Evolutionary conservation across 2,329 filamentous ascomycete species (phyloP).

Genomic region (Penicillium sp.): DNA sequence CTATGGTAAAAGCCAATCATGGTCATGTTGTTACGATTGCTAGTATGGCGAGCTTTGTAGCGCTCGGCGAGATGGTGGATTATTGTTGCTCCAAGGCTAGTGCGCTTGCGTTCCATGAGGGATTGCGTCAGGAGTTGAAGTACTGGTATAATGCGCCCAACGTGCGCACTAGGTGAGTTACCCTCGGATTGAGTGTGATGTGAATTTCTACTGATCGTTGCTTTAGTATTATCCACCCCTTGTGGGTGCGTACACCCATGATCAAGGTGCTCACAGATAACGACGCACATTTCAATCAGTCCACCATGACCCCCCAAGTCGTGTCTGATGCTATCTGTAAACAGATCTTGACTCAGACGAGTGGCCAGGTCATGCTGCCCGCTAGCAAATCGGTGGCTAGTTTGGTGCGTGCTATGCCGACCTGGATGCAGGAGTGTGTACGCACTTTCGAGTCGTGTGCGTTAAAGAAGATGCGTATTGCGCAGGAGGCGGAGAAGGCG

Average conservation of each 20-base stretch:
- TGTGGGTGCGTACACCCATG: slow-evolving; percentile 52
- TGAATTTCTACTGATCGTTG: neutral
- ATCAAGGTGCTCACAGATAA: slow-evolving; percentile 38
- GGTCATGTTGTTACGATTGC: slow-evolving; percentile 59
- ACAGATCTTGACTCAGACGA: slow-evolving; percentile 50
- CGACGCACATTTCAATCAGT: slow-evolving; percentile 32
- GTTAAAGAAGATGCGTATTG: slow-evolving; percentile 25
- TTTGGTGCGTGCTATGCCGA: slow-evolving; percentile 36
- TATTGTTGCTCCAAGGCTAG: slow-evolving; percentile 54
- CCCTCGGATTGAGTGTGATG: neutral
- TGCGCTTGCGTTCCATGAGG: slow-evolving; percentile 55
- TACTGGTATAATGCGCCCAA: slow-evolving; percentile 37
- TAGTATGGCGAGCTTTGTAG: slow-evolving; percentile 52
- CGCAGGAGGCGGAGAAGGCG: slow-evolving; percentile 17
- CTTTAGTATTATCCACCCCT: slow-evolving; percentile 32
- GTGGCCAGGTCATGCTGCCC: slow-evolving; percentile 51
- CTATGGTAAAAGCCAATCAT: slow-evolving; percentile 51
- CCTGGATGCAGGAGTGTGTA: slow-evolving; percentile 48
- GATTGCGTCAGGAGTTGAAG: slow-evolving; percentile 39
- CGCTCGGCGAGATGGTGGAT: slow-evolving; percentile 50
- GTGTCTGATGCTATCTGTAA: slow-evolving; percentile 51
- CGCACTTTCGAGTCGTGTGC: slow-evolving; percentile 29
- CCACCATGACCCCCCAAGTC: slow-evolving; percentile 35
- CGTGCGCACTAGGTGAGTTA: slow-evolving; percentile 38
- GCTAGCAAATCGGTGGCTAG: slow-evolving; percentile 29